phyloP scores from a whole-genome alignment of 148 eudicot genomes.

The Heliosperma pusillum region DNA sequence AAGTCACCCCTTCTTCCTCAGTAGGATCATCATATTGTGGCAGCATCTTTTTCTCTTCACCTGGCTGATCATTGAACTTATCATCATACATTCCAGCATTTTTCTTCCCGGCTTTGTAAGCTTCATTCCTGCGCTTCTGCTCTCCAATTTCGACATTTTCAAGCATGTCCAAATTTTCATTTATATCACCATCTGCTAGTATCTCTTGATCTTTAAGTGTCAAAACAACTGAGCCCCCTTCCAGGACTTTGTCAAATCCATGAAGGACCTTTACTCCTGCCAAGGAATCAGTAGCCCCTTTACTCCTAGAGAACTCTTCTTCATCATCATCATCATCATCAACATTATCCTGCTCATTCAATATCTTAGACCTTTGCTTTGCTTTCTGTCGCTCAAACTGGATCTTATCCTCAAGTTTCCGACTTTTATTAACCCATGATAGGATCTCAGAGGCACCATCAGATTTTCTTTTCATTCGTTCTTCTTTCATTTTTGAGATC shows the following conservation, averaged over 20 bases:
- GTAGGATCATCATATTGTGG: conserved; percentile 92
- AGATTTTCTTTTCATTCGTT: conserved; percentile 59
- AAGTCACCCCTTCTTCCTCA: conserved; percentile 78
- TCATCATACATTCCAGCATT: conserved; percentile 65
- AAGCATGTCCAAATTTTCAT: conserved; percentile 91
- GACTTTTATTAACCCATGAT: conserved; percentile 83
- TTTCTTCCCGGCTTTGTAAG: conserved; percentile 89
- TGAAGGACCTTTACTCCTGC: conserved; percentile 92
- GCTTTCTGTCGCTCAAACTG: conserved; percentile 71
- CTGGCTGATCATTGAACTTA: conserved; percentile 79
- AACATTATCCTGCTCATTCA: conserved; percentile 91
- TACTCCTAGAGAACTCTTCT: conserved; percentile 41
- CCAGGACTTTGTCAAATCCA: conserved; percentile 92
- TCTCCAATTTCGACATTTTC: conserved; percentile 98
- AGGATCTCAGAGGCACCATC: conserved; percentile 70
- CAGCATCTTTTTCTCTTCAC: conserved; percentile 72
- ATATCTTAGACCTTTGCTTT: conserved; percentile 64
- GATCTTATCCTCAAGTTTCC: conserved; percentile 72
- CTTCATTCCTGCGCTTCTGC: conserved; percentile 87
- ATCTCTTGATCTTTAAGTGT: conserved; percentile 96
- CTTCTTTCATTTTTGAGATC: conserved; percentile 76
- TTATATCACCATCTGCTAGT: conserved; percentile 83
- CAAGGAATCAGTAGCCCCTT: conserved; percentile 49
- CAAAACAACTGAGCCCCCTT: conserved; percentile 96
- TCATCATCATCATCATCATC: conserved; percentile 48